A percentile compares a stretch with the other conserved stretches of the same genome.
Conservation (phyloP, 116 monocot genomes). For the Papilionanthe hybrid region DNA sequence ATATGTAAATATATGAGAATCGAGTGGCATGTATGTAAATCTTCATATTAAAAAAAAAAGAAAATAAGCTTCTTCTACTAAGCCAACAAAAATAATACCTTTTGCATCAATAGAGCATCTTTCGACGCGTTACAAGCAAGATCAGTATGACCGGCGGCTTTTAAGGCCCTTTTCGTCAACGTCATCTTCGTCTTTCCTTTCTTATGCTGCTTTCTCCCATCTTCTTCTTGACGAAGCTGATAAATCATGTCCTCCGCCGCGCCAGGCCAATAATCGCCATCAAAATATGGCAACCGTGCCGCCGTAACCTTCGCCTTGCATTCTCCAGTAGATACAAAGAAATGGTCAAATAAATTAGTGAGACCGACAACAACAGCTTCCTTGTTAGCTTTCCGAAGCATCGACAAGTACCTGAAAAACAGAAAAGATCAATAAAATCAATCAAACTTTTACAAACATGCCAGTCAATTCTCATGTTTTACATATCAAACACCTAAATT, state of each 20-base stretch:
- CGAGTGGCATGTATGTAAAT: too few relatives aligned
- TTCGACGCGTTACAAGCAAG: constrained; percentile 42
- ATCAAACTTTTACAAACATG: too few relatives aligned
- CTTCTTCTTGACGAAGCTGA: constrained; percentile 44
- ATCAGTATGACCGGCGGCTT: constrained; percentile 44
- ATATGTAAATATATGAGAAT: too few relatives aligned
- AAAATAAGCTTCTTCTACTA: constrained; percentile 2
- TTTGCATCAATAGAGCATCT: constrained; percentile 68
- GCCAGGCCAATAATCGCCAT: constrained; percentile 78
- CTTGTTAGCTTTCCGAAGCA: constrained; percentile 58
- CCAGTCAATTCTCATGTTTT: too few relatives aligned
- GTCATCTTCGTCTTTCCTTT: constrained; percentile 47
- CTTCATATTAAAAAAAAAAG: constrained; percentile 5
- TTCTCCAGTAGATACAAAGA: constrained; percentile 40
- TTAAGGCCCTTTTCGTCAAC: constrained; percentile 53
- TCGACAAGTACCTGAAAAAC: constrained; percentile 55
- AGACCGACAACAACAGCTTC: constrained; percentile 52
- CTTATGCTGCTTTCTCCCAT: constrained; percentile 45
- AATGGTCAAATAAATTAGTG: constrained; percentile 69
- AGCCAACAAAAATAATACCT: constrained; percentile 31
- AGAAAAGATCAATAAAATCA: background rate
- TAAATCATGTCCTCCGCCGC: constrained; percentile 61
- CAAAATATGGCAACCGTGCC: constrained; percentile 73
- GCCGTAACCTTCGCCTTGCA: constrained; percentile 59
- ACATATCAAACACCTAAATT: too few relatives aligned